Base-by-base conservation (phyloP, 2,329 filamentous ascomycete genomes). In the Zasmidium cellare region DNA sequence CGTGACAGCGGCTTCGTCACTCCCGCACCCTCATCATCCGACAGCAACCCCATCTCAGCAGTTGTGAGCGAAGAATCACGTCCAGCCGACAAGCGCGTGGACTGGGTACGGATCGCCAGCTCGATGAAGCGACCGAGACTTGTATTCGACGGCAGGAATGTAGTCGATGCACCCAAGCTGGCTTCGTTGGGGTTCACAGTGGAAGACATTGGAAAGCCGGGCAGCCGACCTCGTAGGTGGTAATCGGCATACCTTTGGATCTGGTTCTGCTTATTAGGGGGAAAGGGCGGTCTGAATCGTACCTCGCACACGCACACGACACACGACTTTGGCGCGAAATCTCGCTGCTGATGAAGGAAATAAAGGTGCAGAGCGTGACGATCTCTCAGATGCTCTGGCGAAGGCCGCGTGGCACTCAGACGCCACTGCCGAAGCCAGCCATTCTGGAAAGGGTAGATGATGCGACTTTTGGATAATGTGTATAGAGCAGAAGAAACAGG, bases 121-220 rank as follows among this genome's bases (percentile, higher is more conserved):
- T 53, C 61, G 24, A 75, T 75, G 72, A 65, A 67, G 28, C 59
- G 65, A 28, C 73, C 73, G 12, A 65, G 66, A 56, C 71, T 71
- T 19, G 66, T 75, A 19, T 75, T 75, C 55, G 73, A 75, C 50
- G 73, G 72, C 9, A 59, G 73, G 19, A 71, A 72, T 25, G 66
- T 75, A n/a, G 67, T 75, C 38, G 70, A 74, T 57, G 58, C 60
- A 3, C 57, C 58, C 31, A 67, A 67, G 56, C 62, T 75, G 31
- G 67, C 67, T 31, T 52, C 53, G 16, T 53, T 75, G n/a, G 72
- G 72, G 12, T 75, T 75, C 65, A 65, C 65, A 1, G 72, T 75
- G 49, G 69, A 73, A 56, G 66, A 65, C 51, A 72, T 75, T 52
- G 72, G 72, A 46, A 71, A 71, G 58, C 46, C 64, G 12, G 60